Base-by-base conservation (phyloP, 1,284 basidiomycete genomes). In the Heterobasidion parviporum region DNA sequence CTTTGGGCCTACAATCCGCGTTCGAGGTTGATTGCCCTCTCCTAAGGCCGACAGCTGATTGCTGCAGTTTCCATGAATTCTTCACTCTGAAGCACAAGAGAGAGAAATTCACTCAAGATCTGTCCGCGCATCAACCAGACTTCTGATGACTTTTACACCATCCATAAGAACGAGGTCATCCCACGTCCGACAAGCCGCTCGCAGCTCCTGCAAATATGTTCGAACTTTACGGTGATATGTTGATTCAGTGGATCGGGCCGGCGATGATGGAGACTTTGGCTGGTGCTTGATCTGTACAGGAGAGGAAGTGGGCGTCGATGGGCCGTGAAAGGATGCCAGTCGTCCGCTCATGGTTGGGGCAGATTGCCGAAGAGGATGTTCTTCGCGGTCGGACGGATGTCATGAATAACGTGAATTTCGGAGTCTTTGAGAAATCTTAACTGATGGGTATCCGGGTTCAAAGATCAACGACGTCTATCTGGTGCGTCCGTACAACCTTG, bases 81-180 rank as follows among this genome's bases (percentile, higher is more conserved):
- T 14, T 35, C 9, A 8, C 16, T n/a, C 4, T 12, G 34, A 15
- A 2, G 8, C 6, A 45, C 52, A 41, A 26, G 55, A 44, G 35
- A 32, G 41, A 8, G 46, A 10, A 47, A 75, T 83, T 61, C 70
- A 92, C 89, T 89, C 84, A 50, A 92, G 73, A 61, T 90, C 87
- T 26, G 89, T 92, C 51, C 89, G 74, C 14, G 84, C 70, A 63
- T 92, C 87, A 6, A 88, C 77, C 34, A 90, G 72, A 54, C 71
- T 77, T 58, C 76, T 81, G 6, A 78, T 79, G 5, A 85, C 79
- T 61, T 81, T 86, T 26, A 89, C 67, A 2, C 89, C 89, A 62
- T 92, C 87, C n/a, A 83, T 64, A 14, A 85, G 74, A 1, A 90
- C 81, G 52, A 91, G 73, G 60, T 89, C 82, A 59, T 91, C 85